A percentile compares a stretch with the other conserved stretches of the same genome.
These are phyloP conservation scores for Backusella tuberculispora DNA, from an alignment of 192 early-diverging fungal genomes.

Conservation along the genomic window DNA sequence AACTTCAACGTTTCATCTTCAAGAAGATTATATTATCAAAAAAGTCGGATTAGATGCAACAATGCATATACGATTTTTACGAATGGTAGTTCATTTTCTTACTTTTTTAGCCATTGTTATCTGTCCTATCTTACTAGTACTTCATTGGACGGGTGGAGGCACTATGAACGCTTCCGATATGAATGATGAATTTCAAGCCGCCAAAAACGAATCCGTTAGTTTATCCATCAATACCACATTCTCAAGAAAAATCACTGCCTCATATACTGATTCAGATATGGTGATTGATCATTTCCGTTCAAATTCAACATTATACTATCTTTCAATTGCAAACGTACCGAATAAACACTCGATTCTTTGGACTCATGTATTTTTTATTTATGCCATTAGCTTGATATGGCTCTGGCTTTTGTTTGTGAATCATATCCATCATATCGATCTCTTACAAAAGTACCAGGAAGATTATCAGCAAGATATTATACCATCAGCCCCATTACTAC, in stretches of 20 bases:
- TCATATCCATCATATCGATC: conserved; percentile 57
- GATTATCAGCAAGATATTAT: background rate
- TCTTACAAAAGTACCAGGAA: conserved; percentile 43
- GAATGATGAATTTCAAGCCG: background rate
- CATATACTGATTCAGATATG: background rate
- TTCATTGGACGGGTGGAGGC: conserved; percentile 47
- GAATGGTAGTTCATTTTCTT: conserved; percentile 60
- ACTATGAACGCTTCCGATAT: conserved; percentile 12
- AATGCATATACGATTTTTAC: conserved; percentile 65
- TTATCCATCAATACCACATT: background rate
- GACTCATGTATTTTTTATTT: conserved; percentile 56
- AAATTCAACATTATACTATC: conserved; percentile 32
- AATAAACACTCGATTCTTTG: conserved; percentile 45
- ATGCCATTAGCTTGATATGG: conserved; percentile 52
- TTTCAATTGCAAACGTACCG: conserved; percentile 53
- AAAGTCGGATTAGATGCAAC: conserved; percentile 63
- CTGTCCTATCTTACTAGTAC: conserved; percentile 50
- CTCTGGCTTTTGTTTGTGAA: conserved; percentile 60
- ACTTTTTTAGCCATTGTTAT: conserved; percentile 47
- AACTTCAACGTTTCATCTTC: conserved; percentile 41
- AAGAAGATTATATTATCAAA: conserved; percentile 56
- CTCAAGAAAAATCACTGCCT: background rate
- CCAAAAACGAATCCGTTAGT: conserved; percentile 16
- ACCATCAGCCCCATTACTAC: background rate
- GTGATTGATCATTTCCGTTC: conserved; percentile 26